Percentiles rank a stretch among this genome's conserved stretches.
Evolutionary conservation across 257 asterid species (phyloP).

Genomic region (Plectranthus barbatus): DNA sequence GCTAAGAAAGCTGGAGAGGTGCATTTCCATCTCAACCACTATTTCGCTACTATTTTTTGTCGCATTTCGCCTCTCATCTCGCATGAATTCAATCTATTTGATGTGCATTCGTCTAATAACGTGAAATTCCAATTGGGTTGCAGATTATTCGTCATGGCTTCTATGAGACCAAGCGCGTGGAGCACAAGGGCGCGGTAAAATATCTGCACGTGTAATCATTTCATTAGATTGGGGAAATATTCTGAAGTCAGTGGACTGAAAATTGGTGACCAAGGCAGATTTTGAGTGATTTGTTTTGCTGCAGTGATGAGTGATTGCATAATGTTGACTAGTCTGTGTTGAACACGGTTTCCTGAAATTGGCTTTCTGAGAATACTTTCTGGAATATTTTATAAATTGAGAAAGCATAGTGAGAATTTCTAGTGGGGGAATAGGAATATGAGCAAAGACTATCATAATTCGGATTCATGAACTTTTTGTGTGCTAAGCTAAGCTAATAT

Average conservation of each 20-base stretch:
- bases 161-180: conserved; percentile 57
- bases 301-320: background rate
- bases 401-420: background rate
- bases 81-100: background rate
- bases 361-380: background rate
- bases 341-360: background rate
- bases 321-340: background rate
- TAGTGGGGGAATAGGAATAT: background rate
- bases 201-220: background rate
- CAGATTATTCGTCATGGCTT: conserved; percentile 69
- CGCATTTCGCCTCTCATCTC: background rate
- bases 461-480: too few relatives aligned
- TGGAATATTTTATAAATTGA: background rate
- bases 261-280: background rate
- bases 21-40: background rate
- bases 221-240: background rate
- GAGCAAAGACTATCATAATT: background rate
- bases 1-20: conserved; percentile 79
- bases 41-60: too few relatives aligned
- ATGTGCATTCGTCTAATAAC: conserved; percentile 1
- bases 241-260: background rate
- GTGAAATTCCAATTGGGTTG: conserved; percentile 4
- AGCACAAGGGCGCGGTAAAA: conserved; percentile 76
- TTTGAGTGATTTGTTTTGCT: background rate
- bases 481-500: background rate